These are phyloP conservation scores for Podila horticola DNA, from an alignment of 192 early-diverging fungal genomes.

Conservation along the genomic window DNA sequence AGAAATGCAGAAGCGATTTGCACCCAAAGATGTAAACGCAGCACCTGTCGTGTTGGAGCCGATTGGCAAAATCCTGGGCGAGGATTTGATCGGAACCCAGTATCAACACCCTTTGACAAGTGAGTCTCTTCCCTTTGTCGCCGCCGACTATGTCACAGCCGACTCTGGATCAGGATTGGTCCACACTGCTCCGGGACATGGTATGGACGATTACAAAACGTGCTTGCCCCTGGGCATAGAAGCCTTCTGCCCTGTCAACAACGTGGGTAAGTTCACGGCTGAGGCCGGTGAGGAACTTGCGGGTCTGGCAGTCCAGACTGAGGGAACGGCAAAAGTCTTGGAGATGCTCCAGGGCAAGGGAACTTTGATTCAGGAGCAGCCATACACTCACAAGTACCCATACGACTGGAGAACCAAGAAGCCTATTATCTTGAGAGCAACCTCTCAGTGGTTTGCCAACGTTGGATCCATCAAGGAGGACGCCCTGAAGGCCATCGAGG, in stretches of 20 bases:
- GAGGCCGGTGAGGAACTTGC: conserved; percentile 69
- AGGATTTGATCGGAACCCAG: conserved; percentile 59
- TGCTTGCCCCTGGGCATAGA: conserved; percentile 64
- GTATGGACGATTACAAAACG: conserved; percentile 83
- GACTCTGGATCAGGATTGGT: conserved; percentile 83
- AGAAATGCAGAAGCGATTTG: conserved; percentile 46
- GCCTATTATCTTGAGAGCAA: conserved; percentile 82
- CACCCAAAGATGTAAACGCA: background rate
- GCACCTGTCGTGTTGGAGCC: conserved; percentile 22
- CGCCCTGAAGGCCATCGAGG: conserved; percentile 64
- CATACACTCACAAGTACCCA: conserved; percentile 78
- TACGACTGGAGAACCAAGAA: conserved; percentile 89
- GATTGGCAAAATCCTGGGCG: conserved; percentile 49
- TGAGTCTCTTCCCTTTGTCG: conserved; percentile 62
- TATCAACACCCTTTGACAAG: conserved; percentile 68
- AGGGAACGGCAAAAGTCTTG: conserved; percentile 69
- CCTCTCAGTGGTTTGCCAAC: conserved; percentile 87
- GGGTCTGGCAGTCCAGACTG: conserved; percentile 67
- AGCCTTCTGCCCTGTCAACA: conserved; percentile 78
- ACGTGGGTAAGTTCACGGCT: conserved; percentile 72
- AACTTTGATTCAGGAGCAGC: conserved; percentile 59
- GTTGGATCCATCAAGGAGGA: conserved; percentile 69
- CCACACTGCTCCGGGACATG: conserved; percentile 85
- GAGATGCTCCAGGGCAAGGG: conserved; percentile 54
- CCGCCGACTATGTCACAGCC: conserved; percentile 72